Conservation (phyloP, 1,139 yeast genomes). For the Diutina catenulata region DNA sequence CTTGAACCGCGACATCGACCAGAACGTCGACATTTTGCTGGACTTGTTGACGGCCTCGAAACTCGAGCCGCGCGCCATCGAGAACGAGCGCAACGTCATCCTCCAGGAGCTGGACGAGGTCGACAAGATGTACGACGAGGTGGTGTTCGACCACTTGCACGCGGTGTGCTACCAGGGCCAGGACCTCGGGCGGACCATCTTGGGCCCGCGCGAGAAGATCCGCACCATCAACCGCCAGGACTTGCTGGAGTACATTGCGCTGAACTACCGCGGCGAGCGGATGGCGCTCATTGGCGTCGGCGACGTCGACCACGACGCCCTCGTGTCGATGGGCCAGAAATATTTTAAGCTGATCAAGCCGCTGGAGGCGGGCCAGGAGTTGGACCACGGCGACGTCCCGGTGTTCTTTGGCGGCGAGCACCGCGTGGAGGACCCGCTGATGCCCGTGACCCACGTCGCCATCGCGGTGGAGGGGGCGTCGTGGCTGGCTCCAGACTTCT, state of each 20-base stretch:
- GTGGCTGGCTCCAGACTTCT: slow-evolving; percentile 94
- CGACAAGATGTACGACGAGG: slow-evolving; percentile 96
- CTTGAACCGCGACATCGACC: slow-evolving; percentile 66
- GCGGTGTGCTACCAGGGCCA: slow-evolving; percentile 85
- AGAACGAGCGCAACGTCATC: slow-evolving; percentile 91
- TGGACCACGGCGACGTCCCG: slow-evolving; percentile 74
- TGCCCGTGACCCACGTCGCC: slow-evolving; percentile 88
- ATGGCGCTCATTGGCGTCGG: slow-evolving; percentile 98
- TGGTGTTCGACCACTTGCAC: slow-evolving; percentile 92
- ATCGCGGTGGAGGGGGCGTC: slow-evolving; percentile 96
- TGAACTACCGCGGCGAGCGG: slow-evolving; percentile 90
- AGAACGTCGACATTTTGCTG: slow-evolving; percentile 76
- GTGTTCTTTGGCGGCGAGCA: slow-evolving; percentile 79
- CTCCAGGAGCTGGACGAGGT: slow-evolving; percentile 96
- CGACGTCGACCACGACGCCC: slow-evolving; percentile 75
- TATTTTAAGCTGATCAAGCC: slow-evolving; percentile 67
- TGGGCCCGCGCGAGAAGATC: slow-evolving; percentile 89
- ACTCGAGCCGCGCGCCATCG: slow-evolving; percentile 75
- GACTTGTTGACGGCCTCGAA: slow-evolving; percentile 84
- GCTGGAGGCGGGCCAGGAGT: slow-evolving; percentile 35
- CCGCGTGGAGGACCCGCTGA: slow-evolving; percentile 66
- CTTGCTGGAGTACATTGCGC: slow-evolving; percentile 63
- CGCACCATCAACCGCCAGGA: slow-evolving; percentile 68
- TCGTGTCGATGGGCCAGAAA: slow-evolving; percentile 65
- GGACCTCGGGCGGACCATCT: slow-evolving; percentile 92